Base-by-base conservation (phyloP, 2,329 filamentous ascomycete species). In the Lasiodiplodia hormozganensis region DNA sequence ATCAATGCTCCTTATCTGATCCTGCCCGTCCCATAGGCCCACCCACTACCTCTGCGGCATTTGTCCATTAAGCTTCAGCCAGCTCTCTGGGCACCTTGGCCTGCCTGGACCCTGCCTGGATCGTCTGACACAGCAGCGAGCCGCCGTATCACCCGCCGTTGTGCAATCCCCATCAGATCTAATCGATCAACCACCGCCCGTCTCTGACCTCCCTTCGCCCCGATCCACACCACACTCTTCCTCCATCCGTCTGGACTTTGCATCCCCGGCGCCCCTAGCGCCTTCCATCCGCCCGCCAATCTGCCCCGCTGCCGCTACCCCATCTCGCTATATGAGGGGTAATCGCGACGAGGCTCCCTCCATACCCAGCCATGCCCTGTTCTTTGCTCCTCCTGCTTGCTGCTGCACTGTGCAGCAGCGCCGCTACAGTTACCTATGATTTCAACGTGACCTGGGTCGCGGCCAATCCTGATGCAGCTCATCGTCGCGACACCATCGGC, bases 391-490 rank as follows among this genome's bases (percentile, higher is more conserved):
- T 65, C 31, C 34, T 65, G 51, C 67, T 68, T 23, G 67, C 60
- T 16, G 49, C 51, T 21, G 67, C 58, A 2, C 47, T 57, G 38
- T 68, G 58, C 51, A 34, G 25, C 52, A 38, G n/a, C 28, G 74
- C 71, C 53, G 75, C 74, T 11, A 83, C 79, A 1, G 80, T 84
- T 58, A 82, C 78, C 28, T 83, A 84, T 70, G 78, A 87, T 71
- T 87, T 84, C 73, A 84, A 87, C 71, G 78, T 87, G 71, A 83
- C 79, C 16, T 88, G 86, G 86, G 82, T 86, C 4, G 81, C 76
- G 56, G 84, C 84, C 18, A 86, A 87, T 71, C 86, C 86, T 11
- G 86, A 88, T 76, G 85, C 83, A n/a, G 74, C 83, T 69, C 71
- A 74, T 25, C 81, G 80, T 31, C 81, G 86, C n/a, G 80, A 83